These are phyloP conservation scores for Aspergillus sp. DNA, from an alignment of 2,329 filamentous ascomycete genomes.

Conservation along the genomic window DNA sequence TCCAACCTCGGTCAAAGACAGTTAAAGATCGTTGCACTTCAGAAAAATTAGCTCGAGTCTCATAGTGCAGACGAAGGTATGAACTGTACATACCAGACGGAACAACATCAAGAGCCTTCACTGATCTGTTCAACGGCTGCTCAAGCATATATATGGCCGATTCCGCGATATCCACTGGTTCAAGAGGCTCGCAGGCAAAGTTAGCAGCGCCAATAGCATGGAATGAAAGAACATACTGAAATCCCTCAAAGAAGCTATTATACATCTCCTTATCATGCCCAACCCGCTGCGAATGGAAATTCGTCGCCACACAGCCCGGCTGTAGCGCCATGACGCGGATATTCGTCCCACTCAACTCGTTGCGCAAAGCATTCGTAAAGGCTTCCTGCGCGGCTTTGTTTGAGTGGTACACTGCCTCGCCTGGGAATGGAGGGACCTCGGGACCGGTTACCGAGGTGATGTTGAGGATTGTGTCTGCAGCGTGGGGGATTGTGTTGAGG, in stretches of 20 bases:
- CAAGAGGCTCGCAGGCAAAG: conserved; percentile 24
- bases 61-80: not conserved
- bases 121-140: conserved; percentile 33
- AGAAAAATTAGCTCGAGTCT: not conserved
- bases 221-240: conserved; percentile 19
- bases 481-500: conserved; percentile 39
- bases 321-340: conserved; percentile 43
- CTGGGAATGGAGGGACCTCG: conserved; percentile 44
- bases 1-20: conserved; percentile 27
- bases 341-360: conserved; percentile 42
- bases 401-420: conserved; percentile 46
- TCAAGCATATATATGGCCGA: conserved; percentile 40
- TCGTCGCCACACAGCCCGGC: conserved; percentile 43
- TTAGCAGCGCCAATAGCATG: not conserved
- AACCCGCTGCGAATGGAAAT: conserved; percentile 44
- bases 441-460: conserved; percentile 43
- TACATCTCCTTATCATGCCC: conserved; percentile 38
- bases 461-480: conserved; percentile 43
- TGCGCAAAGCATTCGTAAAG: conserved; percentile 45
- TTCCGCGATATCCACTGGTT: conserved; percentile 39
- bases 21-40: conserved; percentile 27
- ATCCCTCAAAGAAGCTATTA: conserved; percentile 42
- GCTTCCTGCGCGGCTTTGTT: conserved; percentile 44
- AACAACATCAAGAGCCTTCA: conserved; percentile 45
- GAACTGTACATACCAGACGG: conserved; percentile 25